Conservation (phyloP, 768 basidiomycete species). For the Mycena leptocephala region DNA sequence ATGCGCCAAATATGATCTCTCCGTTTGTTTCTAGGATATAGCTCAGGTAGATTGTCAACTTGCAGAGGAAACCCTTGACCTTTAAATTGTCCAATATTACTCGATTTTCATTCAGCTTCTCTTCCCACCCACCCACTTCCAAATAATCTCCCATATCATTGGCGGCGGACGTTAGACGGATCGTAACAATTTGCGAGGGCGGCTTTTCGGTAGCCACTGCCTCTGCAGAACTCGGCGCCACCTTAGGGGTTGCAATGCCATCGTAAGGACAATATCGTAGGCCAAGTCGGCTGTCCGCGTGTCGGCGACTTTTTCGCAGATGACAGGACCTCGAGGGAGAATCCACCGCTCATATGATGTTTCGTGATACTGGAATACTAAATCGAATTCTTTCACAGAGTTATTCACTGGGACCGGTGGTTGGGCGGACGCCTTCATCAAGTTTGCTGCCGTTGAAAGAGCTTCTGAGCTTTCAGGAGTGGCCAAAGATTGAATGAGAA, state of each 20-base stretch:
- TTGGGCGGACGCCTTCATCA: slow-evolving; percentile 27
- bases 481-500: slow-evolving; percentile 82
- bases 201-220: slow-evolving; percentile 24
- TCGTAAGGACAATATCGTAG: slow-evolving; percentile 59
- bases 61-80: slow-evolving; percentile 22
- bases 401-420: slow-evolving; percentile 28
- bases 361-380: slow-evolving; percentile 83
- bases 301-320: slow-evolving; percentile 61
- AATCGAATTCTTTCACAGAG: slow-evolving; percentile 74
- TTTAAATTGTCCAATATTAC: slow-evolving; percentile 62
- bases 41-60: slow-evolving; percentile 5
- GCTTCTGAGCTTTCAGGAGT: slow-evolving; percentile 40
- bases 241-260: slow-evolving; percentile 60
- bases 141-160: slow-evolving; percentile 71
- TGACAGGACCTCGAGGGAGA: slow-evolving; percentile 73
- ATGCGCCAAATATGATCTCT: slow-evolving; percentile 71
- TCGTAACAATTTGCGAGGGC: slow-evolving; percentile 55
- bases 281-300: slow-evolving; percentile 30
- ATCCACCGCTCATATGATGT: slow-evolving; percentile 75
- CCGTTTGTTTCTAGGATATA: slow-evolving; percentile 54
- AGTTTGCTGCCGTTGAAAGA: slow-evolving; percentile 31
- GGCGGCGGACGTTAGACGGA: slow-evolving; percentile 66
- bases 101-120: slow-evolving; percentile 67
- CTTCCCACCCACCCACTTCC: slow-evolving; percentile 75
- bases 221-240: slow-evolving; percentile 21